Base-by-base conservation (phyloP, 2,329 filamentous ascomycete species). In the Diplodia corticola region DNA sequence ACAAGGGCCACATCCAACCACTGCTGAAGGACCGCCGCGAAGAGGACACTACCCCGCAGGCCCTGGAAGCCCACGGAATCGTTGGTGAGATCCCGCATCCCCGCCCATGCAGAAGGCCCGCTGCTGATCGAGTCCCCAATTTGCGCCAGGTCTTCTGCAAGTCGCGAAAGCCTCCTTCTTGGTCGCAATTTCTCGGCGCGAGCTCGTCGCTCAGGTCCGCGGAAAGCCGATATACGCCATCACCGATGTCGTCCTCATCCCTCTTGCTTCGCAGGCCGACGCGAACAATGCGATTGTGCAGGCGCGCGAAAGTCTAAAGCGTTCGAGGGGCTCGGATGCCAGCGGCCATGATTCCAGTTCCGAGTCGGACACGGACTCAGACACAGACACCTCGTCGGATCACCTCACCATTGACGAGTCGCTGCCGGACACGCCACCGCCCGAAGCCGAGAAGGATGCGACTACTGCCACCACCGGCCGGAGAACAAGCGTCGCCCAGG, bases 171-270 rank as follows among this genome's bases (percentile, higher is more conserved):
- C 89, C 30, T 91, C 88, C 69, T 98, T 94, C 78, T 85, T 99
- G 6, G 86, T 99, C 67, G 90, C 92, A 12, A 96, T 99, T 72
- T 93, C 90, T 24, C 87, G 88, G 67, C 91, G 94, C 54, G 87
- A 96, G 73, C 91, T 96, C 76, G 93, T 98, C 59, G 95, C 95
- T 3, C 89, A 93, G 69, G 88, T 98, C 59, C 88, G 89, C 69
- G 92, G 92, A 5, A 89, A 86, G 65, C 89, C 93, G 0, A 83
- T 98, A 65, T 99, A 96, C 77, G 89, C 92, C 46, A 87, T 97
- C 67, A 95, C 91, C 50, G 92, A 96, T 71, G 91, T 98, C 35
- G 90, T 92, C 6, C 82, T 98, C n/a, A 96, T 96, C 5, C 95
- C 95, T 0, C 88, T 95, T 63, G 86, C 89, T 2, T 94, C 91